Conservation (phyloP, 1,139 yeast species). For the Nakaseomyces glabratus region DNA sequence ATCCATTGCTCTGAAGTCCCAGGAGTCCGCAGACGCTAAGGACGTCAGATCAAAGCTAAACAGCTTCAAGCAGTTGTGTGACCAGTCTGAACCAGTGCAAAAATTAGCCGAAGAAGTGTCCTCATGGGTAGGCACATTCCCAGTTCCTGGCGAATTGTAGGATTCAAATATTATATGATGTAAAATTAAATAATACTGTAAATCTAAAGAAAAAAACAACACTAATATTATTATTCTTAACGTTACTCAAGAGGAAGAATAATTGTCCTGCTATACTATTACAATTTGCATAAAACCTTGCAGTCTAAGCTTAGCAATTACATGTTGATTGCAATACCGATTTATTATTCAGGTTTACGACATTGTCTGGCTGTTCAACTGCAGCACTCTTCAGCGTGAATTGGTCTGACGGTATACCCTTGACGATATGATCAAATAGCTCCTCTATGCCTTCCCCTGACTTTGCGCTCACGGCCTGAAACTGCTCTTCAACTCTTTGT, state of each 20-base stretch:
- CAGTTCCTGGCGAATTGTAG: conserved; percentile 83
- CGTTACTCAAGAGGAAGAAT: too few relatives aligned
- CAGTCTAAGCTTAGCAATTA: too few relatives aligned
- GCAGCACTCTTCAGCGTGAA: conserved; percentile 11
- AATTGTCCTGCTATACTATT: too few relatives aligned
- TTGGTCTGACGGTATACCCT: conserved; percentile 48
- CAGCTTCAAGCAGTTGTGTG: conserved; percentile 56
- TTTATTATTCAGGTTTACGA: too few relatives aligned
- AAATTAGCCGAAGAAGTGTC: conserved; percentile 54
- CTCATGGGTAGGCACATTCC: conserved; percentile 57
- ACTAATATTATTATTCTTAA: too few relatives aligned
- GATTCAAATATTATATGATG: too few relatives aligned
- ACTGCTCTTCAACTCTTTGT: conserved; percentile 50
- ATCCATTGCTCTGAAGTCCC: conserved; percentile 48
- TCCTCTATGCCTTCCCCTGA: conserved; percentile 74
- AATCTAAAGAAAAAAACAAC: too few relatives aligned
- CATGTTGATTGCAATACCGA: too few relatives aligned
- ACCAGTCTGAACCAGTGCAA: conserved; percentile 48
- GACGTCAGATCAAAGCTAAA: conserved; percentile 57
- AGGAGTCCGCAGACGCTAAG: conserved; percentile 40
- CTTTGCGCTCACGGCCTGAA: conserved; percentile 89
- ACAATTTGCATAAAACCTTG: too few relatives aligned
- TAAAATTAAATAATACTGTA: too few relatives aligned
- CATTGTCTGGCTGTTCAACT: too few relatives aligned
- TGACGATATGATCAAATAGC: conserved; percentile 71